phyloP scores from a whole-genome alignment of 306 rosid genomes.

The Rosa multiflora region DNA sequence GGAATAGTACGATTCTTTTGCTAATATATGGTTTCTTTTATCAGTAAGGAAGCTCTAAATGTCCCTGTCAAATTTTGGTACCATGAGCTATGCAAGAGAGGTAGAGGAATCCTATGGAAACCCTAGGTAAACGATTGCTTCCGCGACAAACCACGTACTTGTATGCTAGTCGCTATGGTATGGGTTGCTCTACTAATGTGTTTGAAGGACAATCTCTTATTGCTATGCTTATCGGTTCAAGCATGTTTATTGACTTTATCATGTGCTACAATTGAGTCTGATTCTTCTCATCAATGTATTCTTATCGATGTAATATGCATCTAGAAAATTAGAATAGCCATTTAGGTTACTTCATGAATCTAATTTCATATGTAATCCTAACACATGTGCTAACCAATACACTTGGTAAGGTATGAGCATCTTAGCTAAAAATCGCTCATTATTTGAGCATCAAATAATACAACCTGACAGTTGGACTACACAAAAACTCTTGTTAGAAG shows the following conservation, averaged over 20 bases:
- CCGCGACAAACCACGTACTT: background rate
- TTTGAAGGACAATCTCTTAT: background rate
- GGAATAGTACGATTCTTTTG: background rate
- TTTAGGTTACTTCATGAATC: no score
- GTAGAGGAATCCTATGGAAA: background rate
- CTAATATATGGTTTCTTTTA: background rate
- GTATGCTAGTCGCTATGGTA: background rate
- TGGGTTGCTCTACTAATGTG: background rate
- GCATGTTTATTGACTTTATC: background rate
- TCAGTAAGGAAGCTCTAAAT: background rate
- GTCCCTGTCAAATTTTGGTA: background rate
- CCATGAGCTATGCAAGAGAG: background rate
- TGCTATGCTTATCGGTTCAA: background rate
- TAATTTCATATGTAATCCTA: no score
- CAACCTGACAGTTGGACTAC: no score
- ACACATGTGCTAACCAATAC: no score
- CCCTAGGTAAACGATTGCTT: background rate
- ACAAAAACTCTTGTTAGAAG: no score
- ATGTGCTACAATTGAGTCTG: background rate
- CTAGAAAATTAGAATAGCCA: no score
- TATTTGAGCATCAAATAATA: no score
- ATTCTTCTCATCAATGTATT: no score
- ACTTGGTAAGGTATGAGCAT: no score
- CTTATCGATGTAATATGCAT: background rate
- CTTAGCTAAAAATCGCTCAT: no score